These are phyloP conservation scores for Pseudonectria buxi DNA, from an alignment of 2,329 filamentous ascomycete genomes.

Conservation along the genomic window DNA sequence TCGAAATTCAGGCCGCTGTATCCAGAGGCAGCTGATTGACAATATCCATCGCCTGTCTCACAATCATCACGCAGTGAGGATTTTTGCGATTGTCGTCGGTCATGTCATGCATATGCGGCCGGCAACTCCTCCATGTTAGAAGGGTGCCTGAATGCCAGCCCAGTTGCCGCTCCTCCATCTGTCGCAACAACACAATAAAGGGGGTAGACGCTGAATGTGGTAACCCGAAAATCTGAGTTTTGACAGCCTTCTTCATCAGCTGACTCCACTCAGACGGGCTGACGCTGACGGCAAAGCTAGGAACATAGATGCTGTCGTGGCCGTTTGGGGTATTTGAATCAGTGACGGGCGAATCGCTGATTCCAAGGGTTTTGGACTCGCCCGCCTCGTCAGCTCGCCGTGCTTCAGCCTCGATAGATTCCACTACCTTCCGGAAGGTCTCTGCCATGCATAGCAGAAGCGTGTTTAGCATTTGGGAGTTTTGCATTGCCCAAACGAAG, in stretches of 20 bases:
- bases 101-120: not conserved
- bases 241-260: constrained; percentile 15
- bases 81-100: constrained; percentile 11
- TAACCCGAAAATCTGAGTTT: constrained; percentile 13
- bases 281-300: constrained; percentile 9
- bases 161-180: constrained; percentile 19
- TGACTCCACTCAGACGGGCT: constrained; percentile 13
- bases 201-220: constrained; percentile 1
- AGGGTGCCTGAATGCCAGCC: constrained; percentile 16
- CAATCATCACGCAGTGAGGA: constrained; percentile 16
- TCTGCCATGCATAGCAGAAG: constrained; percentile 19
- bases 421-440: constrained; percentile 16
- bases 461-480: constrained; percentile 18
- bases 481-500: constrained; percentile 23
- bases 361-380: constrained; percentile 11
- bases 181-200: constrained; percentile 11
- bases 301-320: not conserved
- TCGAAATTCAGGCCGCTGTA: not conserved
- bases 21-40: constrained; percentile 6
- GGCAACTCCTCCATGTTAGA: constrained; percentile 1
- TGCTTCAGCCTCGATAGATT: constrained; percentile 15
- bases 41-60: constrained; percentile 18
- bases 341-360: constrained; percentile 6
- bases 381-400: constrained; percentile 9
- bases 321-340: not conserved